Evolutionary conservation across 305 asterid species (phyloP), one percentile per base, ranked within the genome.

Genomic region (Fraxinus nigra): DNA sequence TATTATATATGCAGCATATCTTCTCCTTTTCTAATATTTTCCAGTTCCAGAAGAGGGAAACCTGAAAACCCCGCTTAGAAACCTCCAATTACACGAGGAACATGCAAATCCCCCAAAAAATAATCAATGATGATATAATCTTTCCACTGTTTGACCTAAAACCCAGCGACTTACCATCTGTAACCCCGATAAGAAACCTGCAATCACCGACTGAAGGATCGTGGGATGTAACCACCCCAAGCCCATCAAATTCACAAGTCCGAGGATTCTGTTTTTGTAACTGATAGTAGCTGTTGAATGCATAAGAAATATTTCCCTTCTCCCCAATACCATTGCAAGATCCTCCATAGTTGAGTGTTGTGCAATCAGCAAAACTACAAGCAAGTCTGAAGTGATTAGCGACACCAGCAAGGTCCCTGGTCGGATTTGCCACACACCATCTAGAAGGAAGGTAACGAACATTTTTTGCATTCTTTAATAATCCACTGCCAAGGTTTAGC

Each of bases 201-300:
- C 99, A 95, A 10, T 85, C 79, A 26, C 97, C 98, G 4, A 93
- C 76, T 0, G 98, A 94, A 75, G 99, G 99, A 88, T 95, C 91
- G 85, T 91, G 87, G 89, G 91, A 90, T 5, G 97, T 94, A 38
- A 92, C 89, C 86, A 94, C 90, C 78, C 98, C 99, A 18, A 95
- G 93, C 72, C 99, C 99, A 79, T 93, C 99, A 81, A 93, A 95
- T 79, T 95, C 97, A 79, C 98, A 95, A 88, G 98, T 95, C 82
- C 30, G 72, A 1, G 89, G 88, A 79, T 90, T 90, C 90, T 95
- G 99, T 78, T 90, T 92, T 69, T 88, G 93, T 8, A 87, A 75
- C 92, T 95, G 99, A 85, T 93, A 94, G 82, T 92, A 95, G 79
- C 97, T 92, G 77, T 95, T 95, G 75, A 95, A 93, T 54, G 99